Evolutionary conservation across 2,329 filamentous ascomycete genomes (phyloP), one percentile per base, ranked within the genome.

Genomic region (Ceratocystis destructans): DNA sequence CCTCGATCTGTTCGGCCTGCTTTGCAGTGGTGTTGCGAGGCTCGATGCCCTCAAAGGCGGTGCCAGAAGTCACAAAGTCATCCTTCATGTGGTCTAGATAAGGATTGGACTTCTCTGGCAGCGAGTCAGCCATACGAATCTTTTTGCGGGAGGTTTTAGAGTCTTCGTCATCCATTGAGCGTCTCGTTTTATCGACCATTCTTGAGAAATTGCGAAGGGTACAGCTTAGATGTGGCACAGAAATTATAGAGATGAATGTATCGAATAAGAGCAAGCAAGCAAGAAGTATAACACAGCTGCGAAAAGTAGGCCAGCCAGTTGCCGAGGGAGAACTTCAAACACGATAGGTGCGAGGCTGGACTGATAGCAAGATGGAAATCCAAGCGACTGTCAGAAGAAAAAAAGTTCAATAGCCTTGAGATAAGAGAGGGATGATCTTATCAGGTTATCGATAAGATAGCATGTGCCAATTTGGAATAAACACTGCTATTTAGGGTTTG

Each of bases 31-130:
- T 95, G 67, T 85, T 77, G 75, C 96, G 91, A 70, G 89, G 85
- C 68, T 73, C 73, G 48, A 68, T 55, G 37, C 64, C 62, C 55
- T 68, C 64, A 20, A 66, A 68, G 62, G 65, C 62, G 17, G 64
- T 68, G 55, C 71, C 74, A 33, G 70, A 71, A 65, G 73, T 70
- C 63, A 71, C 68, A 68, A 71, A 69, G 69, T 82, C 77, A 69
- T 87, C 81, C 76, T 93, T 86, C 84, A 88, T 88, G 77, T 99
- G 94, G 66, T 91, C 89, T 69, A 99, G 85, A 79, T 99, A 97
- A 1, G 89, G 90, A 75, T 97, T 97, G 74, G 82, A 74, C 69
- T 75, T 76, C 20, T 73, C 71, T 37, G 70, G 62, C 68, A 68
- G 50, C 64, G 62, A 62, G 31, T 31, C 57, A 41, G 69, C 70